A percentile compares a stretch with the other conserved stretches of the same genome.
Conservation (phyloP, 139 green algal genomes). For the Haematococcus sp. region DNA sequence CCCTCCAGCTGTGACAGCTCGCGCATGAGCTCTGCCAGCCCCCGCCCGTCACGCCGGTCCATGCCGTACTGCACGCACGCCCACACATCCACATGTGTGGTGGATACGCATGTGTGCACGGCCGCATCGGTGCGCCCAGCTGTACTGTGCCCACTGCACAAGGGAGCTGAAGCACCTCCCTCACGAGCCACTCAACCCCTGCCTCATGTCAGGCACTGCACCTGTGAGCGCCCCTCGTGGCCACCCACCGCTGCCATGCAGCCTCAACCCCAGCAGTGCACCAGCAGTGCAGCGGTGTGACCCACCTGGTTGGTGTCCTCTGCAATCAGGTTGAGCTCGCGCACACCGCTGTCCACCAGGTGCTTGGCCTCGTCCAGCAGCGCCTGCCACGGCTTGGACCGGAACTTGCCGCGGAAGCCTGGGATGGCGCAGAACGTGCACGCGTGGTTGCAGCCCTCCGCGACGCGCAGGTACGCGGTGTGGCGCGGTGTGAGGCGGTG, state of each 20-base stretch:
- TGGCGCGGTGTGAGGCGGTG: constrained; percentile 76
- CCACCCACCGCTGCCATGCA: background rate
- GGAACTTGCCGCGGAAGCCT: constrained; percentile 81
- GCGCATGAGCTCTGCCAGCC: constrained; percentile 73
- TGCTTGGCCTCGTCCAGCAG: constrained; percentile 72
- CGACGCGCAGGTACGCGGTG: constrained; percentile 86
- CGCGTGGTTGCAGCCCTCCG: constrained; percentile 88
- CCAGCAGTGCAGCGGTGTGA: too few relatives aligned
- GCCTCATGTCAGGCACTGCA: too few relatives aligned
- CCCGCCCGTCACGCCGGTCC: constrained; percentile 51
- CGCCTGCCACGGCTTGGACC: constrained; percentile 70
- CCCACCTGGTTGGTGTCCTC: constrained; percentile 78
- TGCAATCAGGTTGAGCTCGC: constrained; percentile 88
- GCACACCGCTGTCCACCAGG: constrained; percentile 67
- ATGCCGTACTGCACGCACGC: constrained; percentile 6
- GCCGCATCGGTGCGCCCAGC: too few relatives aligned
- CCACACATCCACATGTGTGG: background rate
- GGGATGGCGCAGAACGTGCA: constrained; percentile 94
- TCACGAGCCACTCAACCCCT: too few relatives aligned
- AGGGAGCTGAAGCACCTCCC: too few relatives aligned
- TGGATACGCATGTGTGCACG: too few relatives aligned
- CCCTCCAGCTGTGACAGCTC: constrained; percentile 71
- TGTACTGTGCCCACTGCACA: too few relatives aligned
- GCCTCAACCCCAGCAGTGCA: too few relatives aligned
- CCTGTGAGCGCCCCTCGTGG: background rate